Conservation (phyloP, 208 protist genomes). For the Trypanosoma lewisi region DNA sequence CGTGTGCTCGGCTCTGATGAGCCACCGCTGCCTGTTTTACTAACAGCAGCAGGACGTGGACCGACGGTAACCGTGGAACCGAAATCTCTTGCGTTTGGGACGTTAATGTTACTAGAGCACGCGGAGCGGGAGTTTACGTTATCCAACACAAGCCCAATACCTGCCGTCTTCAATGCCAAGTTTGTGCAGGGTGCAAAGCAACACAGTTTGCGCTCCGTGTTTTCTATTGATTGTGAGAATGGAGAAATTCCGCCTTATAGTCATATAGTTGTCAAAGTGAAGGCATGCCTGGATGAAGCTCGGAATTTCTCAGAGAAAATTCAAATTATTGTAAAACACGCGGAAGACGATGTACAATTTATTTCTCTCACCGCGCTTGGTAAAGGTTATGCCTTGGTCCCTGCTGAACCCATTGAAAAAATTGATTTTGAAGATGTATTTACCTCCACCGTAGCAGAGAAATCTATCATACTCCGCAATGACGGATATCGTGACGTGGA, state of each 20-base stretch:
- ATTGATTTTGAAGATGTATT: constrained; percentile 92
- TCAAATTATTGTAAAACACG: constrained; percentile 54
- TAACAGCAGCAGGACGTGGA: constrained; percentile 75
- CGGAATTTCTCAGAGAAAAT: constrained; percentile 83
- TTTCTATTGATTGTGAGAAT: constrained; percentile 33
- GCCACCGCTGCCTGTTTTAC: constrained; percentile 38
- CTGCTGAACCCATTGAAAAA: constrained; percentile 30
- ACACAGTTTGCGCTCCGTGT: constrained; percentile 2
- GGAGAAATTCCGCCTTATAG: constrained; percentile 72
- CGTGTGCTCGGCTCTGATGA: constrained; percentile 62
- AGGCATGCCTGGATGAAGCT: constrained; percentile 86
- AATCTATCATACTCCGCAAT: constrained; percentile 84
- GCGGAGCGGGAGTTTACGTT: constrained; percentile 46
- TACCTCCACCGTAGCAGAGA: constrained; percentile 57
- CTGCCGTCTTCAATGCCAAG: constrained; percentile 43
- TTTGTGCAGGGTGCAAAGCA: constrained; percentile 11
- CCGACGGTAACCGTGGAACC: constrained; percentile 67
- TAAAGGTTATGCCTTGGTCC: constrained; percentile 89
- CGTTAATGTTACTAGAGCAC: constrained; percentile 52
- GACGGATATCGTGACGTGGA: constrained; percentile 83
- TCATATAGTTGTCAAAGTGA: constrained; percentile 46
- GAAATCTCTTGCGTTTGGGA: constrained; percentile 67
- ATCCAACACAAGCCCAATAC: constrained; percentile 85
- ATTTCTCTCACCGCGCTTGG: constrained; percentile 80
- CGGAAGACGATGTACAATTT: constrained; percentile 32